phyloP scores from a whole-genome alignment of 1,284 basidiomycete genomes.

The Peniophora sp. region DNA sequence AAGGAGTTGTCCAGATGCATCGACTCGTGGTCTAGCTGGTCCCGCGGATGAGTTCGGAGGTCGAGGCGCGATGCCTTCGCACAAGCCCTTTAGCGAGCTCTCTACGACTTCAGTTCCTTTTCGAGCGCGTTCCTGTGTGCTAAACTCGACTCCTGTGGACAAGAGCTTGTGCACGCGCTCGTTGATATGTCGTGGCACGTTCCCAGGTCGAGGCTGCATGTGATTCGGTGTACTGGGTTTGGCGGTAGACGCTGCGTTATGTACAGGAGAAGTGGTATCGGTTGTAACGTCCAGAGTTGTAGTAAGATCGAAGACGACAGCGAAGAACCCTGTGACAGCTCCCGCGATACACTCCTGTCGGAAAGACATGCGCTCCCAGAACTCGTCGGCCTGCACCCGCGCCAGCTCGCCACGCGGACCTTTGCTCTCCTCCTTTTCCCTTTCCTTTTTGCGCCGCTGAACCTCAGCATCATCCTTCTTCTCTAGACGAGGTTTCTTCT shows the following conservation, averaged over 20 bases:
- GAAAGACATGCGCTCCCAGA: slow-evolving; percentile 82
- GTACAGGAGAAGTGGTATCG: slow-evolving; percentile 18
- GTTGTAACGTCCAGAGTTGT: too few relatives aligned
- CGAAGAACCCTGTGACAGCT: slow-evolving; percentile 86
- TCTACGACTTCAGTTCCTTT: slow-evolving; percentile 68
- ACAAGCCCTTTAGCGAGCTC: slow-evolving; percentile 57
- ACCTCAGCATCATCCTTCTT: slow-evolving; percentile 20
- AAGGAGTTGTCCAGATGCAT: slow-evolving; percentile 28
- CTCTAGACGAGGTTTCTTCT: slow-evolving; percentile 40
- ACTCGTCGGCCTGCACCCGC: slow-evolving; percentile 64
- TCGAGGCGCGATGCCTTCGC: slow-evolving; percentile 42
- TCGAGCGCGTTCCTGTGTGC: slow-evolving; percentile 51
- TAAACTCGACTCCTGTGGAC: slow-evolving; percentile 73
- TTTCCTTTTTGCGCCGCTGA: slow-evolving; percentile 24
- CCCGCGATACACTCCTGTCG: slow-evolving; percentile 85
- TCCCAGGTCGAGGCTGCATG: slow-evolving; percentile 45
- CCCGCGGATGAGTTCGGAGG: slow-evolving; percentile 7
- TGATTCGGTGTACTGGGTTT: slow-evolving; percentile 27
- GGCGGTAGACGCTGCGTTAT: not conserved
- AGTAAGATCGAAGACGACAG: slow-evolving; percentile 32
- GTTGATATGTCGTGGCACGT: slow-evolving; percentile 56
- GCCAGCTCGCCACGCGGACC: slow-evolving; percentile 38
- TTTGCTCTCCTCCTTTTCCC: slow-evolving; percentile 21
- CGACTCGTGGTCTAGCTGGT: slow-evolving; percentile 19
- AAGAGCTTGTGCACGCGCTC: slow-evolving; percentile 63